Conservation (phyloP, 2,329 filamentous ascomycete species). For the Rutstroemia sp. region DNA sequence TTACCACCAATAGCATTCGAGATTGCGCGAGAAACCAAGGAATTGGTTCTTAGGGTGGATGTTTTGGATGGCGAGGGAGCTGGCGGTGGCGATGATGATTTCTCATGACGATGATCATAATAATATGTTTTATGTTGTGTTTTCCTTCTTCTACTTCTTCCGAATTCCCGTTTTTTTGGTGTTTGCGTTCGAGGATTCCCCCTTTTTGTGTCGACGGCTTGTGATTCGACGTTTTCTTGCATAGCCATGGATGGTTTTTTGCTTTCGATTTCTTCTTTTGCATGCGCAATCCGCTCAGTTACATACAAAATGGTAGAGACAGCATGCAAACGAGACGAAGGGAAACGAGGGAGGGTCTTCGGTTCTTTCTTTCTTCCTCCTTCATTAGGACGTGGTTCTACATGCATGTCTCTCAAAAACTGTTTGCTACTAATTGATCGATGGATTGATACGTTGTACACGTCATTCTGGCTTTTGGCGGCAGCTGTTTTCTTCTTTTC, state of each 20-base stretch:
- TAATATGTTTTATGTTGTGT: neutral
- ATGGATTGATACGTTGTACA: no score
- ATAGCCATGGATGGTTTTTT: slow-evolving; percentile 5
- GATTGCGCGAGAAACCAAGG: slow-evolving; percentile 75
- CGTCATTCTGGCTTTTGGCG: no score
- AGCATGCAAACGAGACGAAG: no score
- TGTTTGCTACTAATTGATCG: no score
- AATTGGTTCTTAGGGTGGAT: slow-evolving; percentile 49
- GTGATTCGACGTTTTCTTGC: slow-evolving; percentile 1
- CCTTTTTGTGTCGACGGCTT: neutral
- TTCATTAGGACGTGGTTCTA: no score
- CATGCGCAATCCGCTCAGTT: neutral
- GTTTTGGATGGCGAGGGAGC: slow-evolving; percentile 23
- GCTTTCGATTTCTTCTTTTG: neutral
- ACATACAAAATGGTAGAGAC: neutral
- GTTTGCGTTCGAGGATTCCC: neutral
- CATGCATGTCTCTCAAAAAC: no score
- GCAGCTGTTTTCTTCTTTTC: no score
- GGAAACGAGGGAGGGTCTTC: no score
- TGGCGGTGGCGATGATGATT: slow-evolving; percentile 22
- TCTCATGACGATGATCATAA: slow-evolving; percentile 8
- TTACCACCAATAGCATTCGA: slow-evolving; percentile 82
- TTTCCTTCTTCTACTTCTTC: neutral
- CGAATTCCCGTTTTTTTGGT: no score
- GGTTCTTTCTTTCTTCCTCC: no score